Base-by-base conservation (phyloP, 345 rosid species). In the Hevea brasiliensis region DNA sequence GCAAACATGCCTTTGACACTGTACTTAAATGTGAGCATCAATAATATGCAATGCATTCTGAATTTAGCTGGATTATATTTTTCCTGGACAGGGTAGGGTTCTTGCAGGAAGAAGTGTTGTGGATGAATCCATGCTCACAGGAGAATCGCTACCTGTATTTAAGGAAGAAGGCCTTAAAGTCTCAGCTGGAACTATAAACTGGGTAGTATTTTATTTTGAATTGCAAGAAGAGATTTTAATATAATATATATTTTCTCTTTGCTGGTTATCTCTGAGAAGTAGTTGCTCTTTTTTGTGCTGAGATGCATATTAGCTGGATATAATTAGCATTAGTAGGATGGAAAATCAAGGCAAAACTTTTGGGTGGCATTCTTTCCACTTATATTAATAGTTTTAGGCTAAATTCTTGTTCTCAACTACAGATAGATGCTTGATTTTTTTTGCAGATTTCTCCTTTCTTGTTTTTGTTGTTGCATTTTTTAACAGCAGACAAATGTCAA, bases 101-200 rank as follows among this genome's bases (percentile, higher is more conserved):
- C 71, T 89, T 75, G 95, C 93, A 3, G 98, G 98, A 84, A 89
- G 94, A 88, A 92, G 98, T 79, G 93, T 90, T 73, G 97, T 90
- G 41, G 97, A 94, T 76, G 98, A 94, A 84, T 92, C 97, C 84
- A 94, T 94, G 97, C 89, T 94, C 71, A 92, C 98, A 2, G 97
- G 98, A 64, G 98, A 92, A 88, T 92, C 97, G 73, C 88, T 90
- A 77, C 98, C 97, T 32, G 94, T 90, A 56, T 90, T 87, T 73
- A 94, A 94, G 87, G 97, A 92, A 73, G 75, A 80, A 76, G 94
- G 91, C 40, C 83, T 82, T 56, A 74, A 74, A 57, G 97, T 94
- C 79, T 92, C 97, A 65, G 92, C 97, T 29, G 97, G 98, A 94
- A 90, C 98, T 53, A 80, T 90, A 77, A 93, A 93, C 77, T 93